Evolutionary conservation across 208 protist species (phyloP).

Genomic region (Crithidia expoeki): DNA sequence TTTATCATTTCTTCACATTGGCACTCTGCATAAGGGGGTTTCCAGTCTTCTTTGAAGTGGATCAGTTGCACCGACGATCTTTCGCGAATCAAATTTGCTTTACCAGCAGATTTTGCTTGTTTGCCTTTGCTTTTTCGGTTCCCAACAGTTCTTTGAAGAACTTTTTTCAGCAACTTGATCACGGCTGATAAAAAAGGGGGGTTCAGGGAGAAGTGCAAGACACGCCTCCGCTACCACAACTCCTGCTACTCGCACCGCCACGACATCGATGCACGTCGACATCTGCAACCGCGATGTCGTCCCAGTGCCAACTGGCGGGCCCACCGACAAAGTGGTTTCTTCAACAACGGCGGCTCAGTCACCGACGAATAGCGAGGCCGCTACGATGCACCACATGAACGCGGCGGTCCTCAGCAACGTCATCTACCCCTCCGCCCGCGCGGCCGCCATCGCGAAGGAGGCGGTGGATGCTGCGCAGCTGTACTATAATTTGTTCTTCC

Average conservation of each 20-base stretch:
- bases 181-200: slow-evolving; percentile 10
- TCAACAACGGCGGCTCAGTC: neutral
- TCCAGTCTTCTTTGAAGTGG: too few relatives aligned
- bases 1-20: too few relatives aligned
- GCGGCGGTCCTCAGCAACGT: slow-evolving; percentile 25
- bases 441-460: slow-evolving; percentile 32
- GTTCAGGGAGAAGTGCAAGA: slow-evolving; percentile 1
- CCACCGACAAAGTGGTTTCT: neutral
- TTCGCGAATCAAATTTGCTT: too few relatives aligned
- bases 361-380: neutral
- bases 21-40: too few relatives aligned
- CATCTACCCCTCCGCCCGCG: slow-evolving; percentile 31
- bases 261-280: slow-evolving; percentile 5
- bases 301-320: too few relatives aligned
- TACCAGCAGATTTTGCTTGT: too few relatives aligned
- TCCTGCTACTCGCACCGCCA: too few relatives aligned
- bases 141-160: too few relatives aligned
- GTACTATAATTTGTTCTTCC: slow-evolving; percentile 55
- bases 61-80: too few relatives aligned
- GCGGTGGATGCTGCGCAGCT: slow-evolving; percentile 41
- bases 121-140: too few relatives aligned
- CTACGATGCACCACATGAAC: slow-evolving; percentile 33
- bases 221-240: neutral
- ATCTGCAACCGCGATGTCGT: too few relatives aligned
- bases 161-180: too few relatives aligned